These are phyloP conservation scores for Fusarium paranaense DNA, from an alignment of 2,329 filamentous ascomycete species.

Conservation along the genomic window DNA sequence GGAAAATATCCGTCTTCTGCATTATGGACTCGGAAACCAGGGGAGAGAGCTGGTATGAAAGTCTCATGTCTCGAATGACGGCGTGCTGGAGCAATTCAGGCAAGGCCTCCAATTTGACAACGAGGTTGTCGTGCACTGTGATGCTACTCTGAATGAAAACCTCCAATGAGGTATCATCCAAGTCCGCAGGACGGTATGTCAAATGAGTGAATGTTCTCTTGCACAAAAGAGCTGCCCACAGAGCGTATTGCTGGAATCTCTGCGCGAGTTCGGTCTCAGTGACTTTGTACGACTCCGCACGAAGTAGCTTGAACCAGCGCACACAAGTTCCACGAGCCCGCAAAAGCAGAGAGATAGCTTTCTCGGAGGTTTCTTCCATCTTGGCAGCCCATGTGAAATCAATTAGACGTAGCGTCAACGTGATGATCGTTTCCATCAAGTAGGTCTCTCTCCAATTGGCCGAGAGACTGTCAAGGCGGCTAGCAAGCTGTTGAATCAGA, in stretches of 20 bases:
- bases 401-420: constrained; percentile 58
- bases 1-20: constrained; percentile 19
- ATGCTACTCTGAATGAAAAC: constrained; percentile 40
- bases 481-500: constrained; percentile 60
- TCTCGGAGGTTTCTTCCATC: not conserved
- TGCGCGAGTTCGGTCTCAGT: constrained; percentile 53
- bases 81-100: constrained; percentile 29
- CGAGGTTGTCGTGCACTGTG: constrained; percentile 40
- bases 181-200: not conserved
- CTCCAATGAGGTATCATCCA: constrained; percentile 26
- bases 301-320: constrained; percentile 62
- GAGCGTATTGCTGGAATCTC: constrained; percentile 54
- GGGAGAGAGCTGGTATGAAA: constrained; percentile 28
- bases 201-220: constrained; percentile 49
- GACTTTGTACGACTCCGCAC: constrained; percentile 56
- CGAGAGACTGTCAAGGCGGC: constrained; percentile 57
- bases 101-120: constrained; percentile 36
- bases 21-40: constrained; percentile 25
- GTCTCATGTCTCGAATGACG: constrained; percentile 37
- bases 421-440: constrained; percentile 69
- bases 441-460: constrained; percentile 70
- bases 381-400: constrained; percentile 20
- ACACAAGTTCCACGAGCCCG: constrained; percentile 51
- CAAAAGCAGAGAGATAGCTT: constrained; percentile 14
- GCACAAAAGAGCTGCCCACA: constrained; percentile 69